Base-by-base conservation (phyloP, 1,284 basidiomycete genomes). In the Crucibulum parvulum region DNA sequence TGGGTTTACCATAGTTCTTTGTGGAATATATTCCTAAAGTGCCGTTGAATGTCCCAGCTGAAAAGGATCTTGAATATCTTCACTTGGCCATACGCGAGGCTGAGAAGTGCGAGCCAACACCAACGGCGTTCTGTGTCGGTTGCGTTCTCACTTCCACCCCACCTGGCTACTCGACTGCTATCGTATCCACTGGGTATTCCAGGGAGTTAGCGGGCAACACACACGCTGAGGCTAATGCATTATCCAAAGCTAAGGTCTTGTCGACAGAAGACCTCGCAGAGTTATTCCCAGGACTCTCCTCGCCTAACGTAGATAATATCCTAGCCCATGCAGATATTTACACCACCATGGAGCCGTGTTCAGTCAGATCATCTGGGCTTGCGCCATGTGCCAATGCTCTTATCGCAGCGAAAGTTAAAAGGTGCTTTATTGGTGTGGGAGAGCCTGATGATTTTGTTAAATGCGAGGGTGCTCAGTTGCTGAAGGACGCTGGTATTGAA, bases 271-370 rank as follows among this genome's bases (percentile, higher is more conserved):
- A 86, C 45, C 69, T 90, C 37, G 68, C 71, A 2, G 61, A 72
- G 7, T 70, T 88, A 36, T 81, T 87, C 59, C 78, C 84, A n/a
- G 64, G 72, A 0, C 62, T 72, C 34, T 31, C 60, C 37, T 50
- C 64, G 51, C 38, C 69, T 66, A 55, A 73, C 71, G 37, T 83
- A 41, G 78, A 84, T 31, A 77, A 82, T 7, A 66, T 93, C 16
- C 75, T 95, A 56, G 61, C 77, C 8, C 78, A 81, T 46, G 82
- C 89, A 34, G 89, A 94, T 68, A 87, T 95, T 60, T 99, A 97
- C 72, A 98, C 96, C 0, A 99, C 97, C 0, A 89, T 99, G 84
- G 98, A 99, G 73, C 98, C 98, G 10, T 99, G 98, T 74, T 97
- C 95, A 3, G 78, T 93, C 36, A 85, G 98, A 56, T 92, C 95